Conservation (phyloP, 495 filamentous ascomycete genomes). For the Trichoderma asperelloides region DNA sequence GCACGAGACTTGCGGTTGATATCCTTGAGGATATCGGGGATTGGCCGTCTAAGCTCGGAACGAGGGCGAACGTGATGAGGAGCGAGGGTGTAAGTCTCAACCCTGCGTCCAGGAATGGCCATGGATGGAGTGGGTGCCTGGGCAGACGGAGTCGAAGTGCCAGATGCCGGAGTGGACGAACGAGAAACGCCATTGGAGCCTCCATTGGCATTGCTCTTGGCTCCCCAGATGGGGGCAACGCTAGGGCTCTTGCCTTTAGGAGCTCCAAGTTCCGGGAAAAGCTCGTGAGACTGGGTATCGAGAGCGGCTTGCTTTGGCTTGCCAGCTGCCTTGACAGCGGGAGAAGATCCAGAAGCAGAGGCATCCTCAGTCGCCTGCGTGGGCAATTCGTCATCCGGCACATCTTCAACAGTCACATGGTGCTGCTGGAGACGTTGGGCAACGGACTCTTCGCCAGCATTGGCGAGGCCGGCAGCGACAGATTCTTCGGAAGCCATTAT, state of each 20-base stretch:
- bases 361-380: slow-evolving; percentile 26
- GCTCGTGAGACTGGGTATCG: slow-evolving; percentile 78
- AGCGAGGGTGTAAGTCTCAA: slow-evolving; percentile 61
- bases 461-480: slow-evolving; percentile 21
- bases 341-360: slow-evolving; percentile 26
- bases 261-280: slow-evolving; percentile 80
- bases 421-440: slow-evolving; percentile 74
- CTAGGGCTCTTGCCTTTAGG: slow-evolving; percentile 46
- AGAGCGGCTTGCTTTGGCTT: slow-evolving; percentile 53
- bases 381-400: slow-evolving; percentile 68
- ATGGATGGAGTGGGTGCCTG: slow-evolving; percentile 48
- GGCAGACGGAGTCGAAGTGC: slow-evolving; percentile 41
- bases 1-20: slow-evolving; percentile 84
- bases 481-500: slow-evolving; percentile 21
- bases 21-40: slow-evolving; percentile 73
- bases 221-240: slow-evolving; percentile 53
- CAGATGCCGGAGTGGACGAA: slow-evolving; percentile 50
- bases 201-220: slow-evolving; percentile 39
- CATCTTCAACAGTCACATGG: slow-evolving; percentile 67
- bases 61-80: slow-evolving; percentile 63
- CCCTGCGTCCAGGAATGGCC: slow-evolving; percentile 68
- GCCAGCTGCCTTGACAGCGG: slow-evolving; percentile 40
- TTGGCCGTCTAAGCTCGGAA: slow-evolving; percentile 69
- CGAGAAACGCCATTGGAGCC: slow-evolving; percentile 51
- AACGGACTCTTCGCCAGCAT: slow-evolving; percentile 37